Percentiles rank a stretch among this genome's conserved stretches.
These are phyloP conservation scores for Alternaria arborescens DNA, from an alignment of 2,329 filamentous ascomycete genomes.

Conservation along the genomic window DNA sequence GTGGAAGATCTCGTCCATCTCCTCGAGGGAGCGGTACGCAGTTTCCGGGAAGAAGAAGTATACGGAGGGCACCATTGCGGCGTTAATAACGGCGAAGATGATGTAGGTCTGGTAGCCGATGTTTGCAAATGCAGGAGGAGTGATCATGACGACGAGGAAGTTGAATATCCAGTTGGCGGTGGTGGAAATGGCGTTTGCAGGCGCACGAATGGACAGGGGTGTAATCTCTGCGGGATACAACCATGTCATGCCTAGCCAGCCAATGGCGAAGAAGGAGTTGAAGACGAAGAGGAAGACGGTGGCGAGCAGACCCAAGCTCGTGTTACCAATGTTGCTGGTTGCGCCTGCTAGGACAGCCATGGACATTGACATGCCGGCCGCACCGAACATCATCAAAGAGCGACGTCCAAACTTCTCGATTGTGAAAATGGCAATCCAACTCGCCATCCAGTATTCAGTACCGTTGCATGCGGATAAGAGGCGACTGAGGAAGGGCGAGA, in stretches of 20 bases:
- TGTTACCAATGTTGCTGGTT: slow-evolving; percentile 37
- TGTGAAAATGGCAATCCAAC: slow-evolving; percentile 54
- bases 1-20: slow-evolving; percentile 69
- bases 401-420: slow-evolving; percentile 52
- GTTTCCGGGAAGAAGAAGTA: slow-evolving; percentile 71
- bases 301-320: slow-evolving; percentile 49
- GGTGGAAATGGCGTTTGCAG: slow-evolving; percentile 86
- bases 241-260: slow-evolving; percentile 78
- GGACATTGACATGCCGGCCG: slow-evolving; percentile 45
- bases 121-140: slow-evolving; percentile 66
- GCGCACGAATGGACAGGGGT: slow-evolving; percentile 85
- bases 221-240: slow-evolving; percentile 76
- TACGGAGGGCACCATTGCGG: slow-evolving; percentile 63
- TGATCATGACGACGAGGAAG: slow-evolving; percentile 73
- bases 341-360: slow-evolving; percentile 49
- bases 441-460: slow-evolving; percentile 54
- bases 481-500: slow-evolving; percentile 46
- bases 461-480: slow-evolving; percentile 53
- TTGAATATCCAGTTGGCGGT: slow-evolving; percentile 65
- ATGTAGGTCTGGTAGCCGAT: slow-evolving; percentile 66
- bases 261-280: slow-evolving; percentile 90
- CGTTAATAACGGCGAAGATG: slow-evolving; percentile 66
- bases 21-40: slow-evolving; percentile 55
- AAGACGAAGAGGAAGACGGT: slow-evolving; percentile 91
- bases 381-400: slow-evolving; percentile 51